These are phyloP conservation scores for Salix dunnii DNA, from an alignment of 345 rosid genomes.

Conservation along the genomic window DNA sequence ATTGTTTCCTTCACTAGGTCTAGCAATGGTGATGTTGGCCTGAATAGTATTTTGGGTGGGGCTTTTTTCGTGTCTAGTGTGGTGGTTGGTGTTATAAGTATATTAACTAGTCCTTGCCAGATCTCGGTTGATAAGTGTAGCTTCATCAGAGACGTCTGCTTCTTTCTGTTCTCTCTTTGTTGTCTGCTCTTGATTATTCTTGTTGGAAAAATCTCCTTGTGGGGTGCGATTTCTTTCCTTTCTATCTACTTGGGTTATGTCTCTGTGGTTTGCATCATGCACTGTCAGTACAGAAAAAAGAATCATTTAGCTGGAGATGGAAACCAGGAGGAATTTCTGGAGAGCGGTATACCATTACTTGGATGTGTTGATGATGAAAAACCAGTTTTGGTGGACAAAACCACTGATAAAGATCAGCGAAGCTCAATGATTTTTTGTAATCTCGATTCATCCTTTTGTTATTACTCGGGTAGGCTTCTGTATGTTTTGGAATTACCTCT, in stretches of 20 bases:
- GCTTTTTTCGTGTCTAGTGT: constrained; percentile 72
- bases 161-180: constrained; percentile 61
- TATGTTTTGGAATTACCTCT: constrained; percentile 64
- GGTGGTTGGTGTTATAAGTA: constrained; percentile 73
- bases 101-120: constrained; percentile 30
- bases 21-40: constrained; percentile 63
- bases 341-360: constrained; percentile 48
- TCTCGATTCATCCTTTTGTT: constrained; percentile 25
- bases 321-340: constrained; percentile 21
- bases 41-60: constrained; percentile 77
- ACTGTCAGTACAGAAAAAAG: constrained; percentile 21
- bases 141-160: constrained; percentile 68
- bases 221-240: constrained; percentile 61
- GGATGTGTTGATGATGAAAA: constrained; percentile 49
- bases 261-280: constrained; percentile 49
- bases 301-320: background rate
- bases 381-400: constrained; percentile 17
- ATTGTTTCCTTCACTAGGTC: constrained; percentile 72
- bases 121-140: constrained; percentile 55
- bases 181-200: constrained; percentile 55
- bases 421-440: constrained; percentile 7
- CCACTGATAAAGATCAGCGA: constrained; percentile 10
- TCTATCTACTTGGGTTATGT: constrained; percentile 66
- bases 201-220: constrained; percentile 48
- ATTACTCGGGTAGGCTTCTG: constrained; percentile 28